Conservation (phyloP, 768 basidiomycete species). For the Leccinum variicolor region DNA sequence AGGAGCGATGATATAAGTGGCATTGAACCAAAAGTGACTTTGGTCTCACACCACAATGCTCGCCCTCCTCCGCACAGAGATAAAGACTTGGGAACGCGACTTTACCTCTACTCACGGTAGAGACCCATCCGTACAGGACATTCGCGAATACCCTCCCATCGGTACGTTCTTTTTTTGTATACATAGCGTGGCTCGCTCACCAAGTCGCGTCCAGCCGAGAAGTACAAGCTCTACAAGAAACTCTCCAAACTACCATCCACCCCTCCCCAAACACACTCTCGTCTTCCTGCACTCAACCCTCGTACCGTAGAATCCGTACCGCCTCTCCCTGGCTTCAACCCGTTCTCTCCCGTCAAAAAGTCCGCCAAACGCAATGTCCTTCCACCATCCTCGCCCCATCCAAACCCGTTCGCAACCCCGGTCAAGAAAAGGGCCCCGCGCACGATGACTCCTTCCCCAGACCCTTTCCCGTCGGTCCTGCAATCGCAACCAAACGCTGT, state of each 20-base stretch:
- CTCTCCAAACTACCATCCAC: conserved; percentile 51
- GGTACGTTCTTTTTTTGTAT: conserved; percentile 44
- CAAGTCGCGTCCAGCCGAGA: conserved; percentile 49
- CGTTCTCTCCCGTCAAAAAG: conserved; percentile 76
- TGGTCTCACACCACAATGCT: conserved; percentile 1
- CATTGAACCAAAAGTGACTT: background rate
- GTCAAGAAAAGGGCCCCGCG: conserved; percentile 27
- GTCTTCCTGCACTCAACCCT: conserved; percentile 42
- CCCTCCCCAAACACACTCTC: conserved; percentile 28
- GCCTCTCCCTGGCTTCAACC: conserved; percentile 61
- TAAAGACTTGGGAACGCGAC: conserved; percentile 75
- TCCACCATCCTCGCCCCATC: conserved; percentile 10
- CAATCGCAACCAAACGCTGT: background rate
- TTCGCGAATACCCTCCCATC: conserved; percentile 55
- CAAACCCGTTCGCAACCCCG: conserved; percentile 49
- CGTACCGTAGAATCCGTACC: conserved; percentile 50
- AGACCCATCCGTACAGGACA: conserved; percentile 68
- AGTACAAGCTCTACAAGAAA: conserved; percentile 81
- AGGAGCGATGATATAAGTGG: background rate
- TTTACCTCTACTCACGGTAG: conserved; percentile 56
- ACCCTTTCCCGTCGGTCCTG: conserved; percentile 40
- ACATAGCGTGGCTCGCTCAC: background rate
- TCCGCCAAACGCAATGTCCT: background rate
- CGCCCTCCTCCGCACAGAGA: conserved; percentile 53
- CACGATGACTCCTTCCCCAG: conserved; percentile 33